These are phyloP conservation scores for Mycothermus thermophilus DNA, from an alignment of 495 filamentous ascomycete species.

Conservation along the genomic window DNA sequence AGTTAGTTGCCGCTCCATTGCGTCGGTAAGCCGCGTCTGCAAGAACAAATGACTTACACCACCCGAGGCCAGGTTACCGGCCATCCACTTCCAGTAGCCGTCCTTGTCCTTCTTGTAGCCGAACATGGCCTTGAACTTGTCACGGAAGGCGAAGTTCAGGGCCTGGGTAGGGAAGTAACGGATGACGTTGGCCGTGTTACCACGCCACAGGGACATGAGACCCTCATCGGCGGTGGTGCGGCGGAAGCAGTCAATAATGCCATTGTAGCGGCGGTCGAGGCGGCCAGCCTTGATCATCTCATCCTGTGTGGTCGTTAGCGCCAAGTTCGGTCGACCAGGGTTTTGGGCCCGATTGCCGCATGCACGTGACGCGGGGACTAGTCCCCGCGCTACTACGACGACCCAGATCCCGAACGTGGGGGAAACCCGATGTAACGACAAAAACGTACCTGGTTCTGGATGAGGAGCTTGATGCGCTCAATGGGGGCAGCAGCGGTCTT, in stretches of 20 bases:
- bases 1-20: not conserved
- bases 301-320: constrained; percentile 50
- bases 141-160: constrained; percentile 99
- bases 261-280: constrained; percentile 92
- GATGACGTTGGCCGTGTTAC: constrained; percentile 99
- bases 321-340: not conserved
- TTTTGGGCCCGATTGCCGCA: no score
- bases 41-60: constrained; percentile 61
- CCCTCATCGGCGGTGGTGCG: constrained; percentile 77
- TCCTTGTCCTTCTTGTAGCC: constrained; percentile 99
- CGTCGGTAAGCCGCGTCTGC: not conserved
- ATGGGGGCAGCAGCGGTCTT: constrained; percentile 99
- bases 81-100: constrained; percentile 98
- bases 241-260: constrained; percentile 87
- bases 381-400: no score
- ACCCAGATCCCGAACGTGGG: no score
- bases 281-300: constrained; percentile 98
- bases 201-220: constrained; percentile 83
- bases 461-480: constrained; percentile 99
- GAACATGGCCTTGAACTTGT: constrained; percentile 99
- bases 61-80: constrained; percentile 98
- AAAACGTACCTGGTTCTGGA: constrained; percentile 99
- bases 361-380: no score
- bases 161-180: constrained; percentile 99
- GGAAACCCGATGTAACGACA: no score